These are phyloP conservation scores for Phalaenopsis hybrid DNA, from an alignment of 116 monocot species.

Conservation along the genomic window DNA sequence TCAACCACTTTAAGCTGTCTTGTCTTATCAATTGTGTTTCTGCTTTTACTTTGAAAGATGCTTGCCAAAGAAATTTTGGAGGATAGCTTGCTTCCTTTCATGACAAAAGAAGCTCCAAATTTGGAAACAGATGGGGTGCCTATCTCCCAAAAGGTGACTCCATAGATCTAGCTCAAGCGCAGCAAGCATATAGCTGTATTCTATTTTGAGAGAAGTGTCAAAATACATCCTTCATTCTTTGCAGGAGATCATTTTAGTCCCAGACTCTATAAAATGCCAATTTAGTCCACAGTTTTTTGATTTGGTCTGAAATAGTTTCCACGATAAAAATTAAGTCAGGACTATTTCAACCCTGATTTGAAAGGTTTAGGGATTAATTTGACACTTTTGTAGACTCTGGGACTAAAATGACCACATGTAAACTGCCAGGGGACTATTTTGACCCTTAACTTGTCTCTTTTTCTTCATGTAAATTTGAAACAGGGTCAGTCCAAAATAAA, in stretches of 20 bases:
- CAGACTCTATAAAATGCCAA: too few species aligned
- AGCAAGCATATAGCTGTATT: not conserved
- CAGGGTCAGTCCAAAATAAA: conserved; percentile 80
- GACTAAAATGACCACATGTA: too few species aligned
- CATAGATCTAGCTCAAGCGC: not conserved
- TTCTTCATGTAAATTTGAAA: conserved; percentile 12
- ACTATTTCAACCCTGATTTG: too few species aligned
- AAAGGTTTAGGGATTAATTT: too few species aligned
- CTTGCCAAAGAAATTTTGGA: conserved; percentile 85
- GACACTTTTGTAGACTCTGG: too few species aligned
- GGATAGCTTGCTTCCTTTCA: conserved; percentile 59
- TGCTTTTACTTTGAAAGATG: conserved; percentile 42
- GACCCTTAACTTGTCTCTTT: not conserved
- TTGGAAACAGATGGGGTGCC: conserved; percentile 60
- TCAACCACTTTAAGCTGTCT: not conserved
- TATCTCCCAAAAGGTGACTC: conserved; percentile 66
- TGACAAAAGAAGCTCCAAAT: conserved; percentile 60
- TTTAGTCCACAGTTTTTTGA: too few species aligned
- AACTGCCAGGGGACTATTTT: too few species aligned
- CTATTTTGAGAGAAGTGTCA: too few species aligned
- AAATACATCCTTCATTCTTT: too few species aligned
- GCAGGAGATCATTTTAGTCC: too few species aligned
- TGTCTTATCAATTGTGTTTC: not conserved
- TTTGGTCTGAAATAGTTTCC: too few species aligned
- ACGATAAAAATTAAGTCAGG: too few species aligned